Conservation (phyloP, 2,329 filamentous ascomycete species). For the Colletotrichum destructivum region DNA sequence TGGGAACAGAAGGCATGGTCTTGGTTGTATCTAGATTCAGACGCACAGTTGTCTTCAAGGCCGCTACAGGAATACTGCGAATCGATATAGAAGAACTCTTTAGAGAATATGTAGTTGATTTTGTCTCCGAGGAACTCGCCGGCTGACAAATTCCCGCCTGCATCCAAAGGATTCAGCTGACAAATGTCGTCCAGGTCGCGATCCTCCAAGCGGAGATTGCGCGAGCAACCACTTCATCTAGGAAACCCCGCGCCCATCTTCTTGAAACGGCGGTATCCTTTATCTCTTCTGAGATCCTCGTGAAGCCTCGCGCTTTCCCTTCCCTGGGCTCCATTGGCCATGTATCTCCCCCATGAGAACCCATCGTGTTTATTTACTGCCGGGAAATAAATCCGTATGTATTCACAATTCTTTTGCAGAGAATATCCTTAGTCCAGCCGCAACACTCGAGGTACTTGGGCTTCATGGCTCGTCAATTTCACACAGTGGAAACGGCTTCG, state of each 20-base stretch:
- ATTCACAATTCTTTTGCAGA: background rate
- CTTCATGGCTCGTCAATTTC: background rate
- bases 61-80: background rate
- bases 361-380: too few relatives aligned
- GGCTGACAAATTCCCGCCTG: constrained; percentile 1
- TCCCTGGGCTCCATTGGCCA: too few relatives aligned
- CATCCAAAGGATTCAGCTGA: background rate
- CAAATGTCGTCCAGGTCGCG: background rate
- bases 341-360: too few relatives aligned
- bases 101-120: background rate
- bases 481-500: background rate
- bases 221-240: background rate
- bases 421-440: too few relatives aligned
- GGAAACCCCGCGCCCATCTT: too few relatives aligned
- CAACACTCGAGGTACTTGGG: background rate
- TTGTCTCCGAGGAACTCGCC: background rate
- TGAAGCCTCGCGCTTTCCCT: too few relatives aligned
- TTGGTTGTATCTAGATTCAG: too few relatives aligned
- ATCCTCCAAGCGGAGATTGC: background rate
- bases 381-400: too few relatives aligned
- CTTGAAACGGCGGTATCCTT: too few relatives aligned
- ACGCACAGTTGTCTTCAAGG: background rate
- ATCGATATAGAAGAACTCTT: background rate
- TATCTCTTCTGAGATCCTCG: too few relatives aligned
- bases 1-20: constrained; percentile 1